These are phyloP conservation scores for Chalaropsis thielavioides DNA, from an alignment of 2,329 filamentous ascomycete genomes.

Conservation along the genomic window DNA sequence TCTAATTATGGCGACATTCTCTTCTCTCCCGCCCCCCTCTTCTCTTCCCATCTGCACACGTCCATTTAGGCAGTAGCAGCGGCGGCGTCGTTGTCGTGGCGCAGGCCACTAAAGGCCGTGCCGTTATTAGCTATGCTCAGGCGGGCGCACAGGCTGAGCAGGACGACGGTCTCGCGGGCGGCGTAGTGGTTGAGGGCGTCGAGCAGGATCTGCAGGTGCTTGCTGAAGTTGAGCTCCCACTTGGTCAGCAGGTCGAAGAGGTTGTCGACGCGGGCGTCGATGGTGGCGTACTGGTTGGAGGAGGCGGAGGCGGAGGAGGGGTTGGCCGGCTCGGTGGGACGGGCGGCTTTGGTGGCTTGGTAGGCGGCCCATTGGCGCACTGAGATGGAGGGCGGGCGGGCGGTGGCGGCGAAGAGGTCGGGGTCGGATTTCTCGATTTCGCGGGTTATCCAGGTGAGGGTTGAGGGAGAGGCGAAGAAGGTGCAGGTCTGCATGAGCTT, in stretches of 20 bases:
- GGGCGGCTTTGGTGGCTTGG: conserved; percentile 34
- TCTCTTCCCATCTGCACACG: too few species aligned
- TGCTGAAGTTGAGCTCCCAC: conserved; percentile 85
- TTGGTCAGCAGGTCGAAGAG: conserved; percentile 77
- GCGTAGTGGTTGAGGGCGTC: conserved; percentile 95
- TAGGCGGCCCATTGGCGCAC: conserved; percentile 46
- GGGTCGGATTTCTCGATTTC: conserved; percentile 75
- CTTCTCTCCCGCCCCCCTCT: too few species aligned
- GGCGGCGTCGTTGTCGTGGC: conserved; percentile 36
- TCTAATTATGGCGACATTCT: too few species aligned
- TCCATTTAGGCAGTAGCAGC: too few species aligned
- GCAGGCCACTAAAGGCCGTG: conserved; percentile 46
- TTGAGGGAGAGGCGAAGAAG: conserved; percentile 61
- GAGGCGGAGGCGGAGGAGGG: conserved; percentile 26
- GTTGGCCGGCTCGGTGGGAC: conserved; percentile 25
- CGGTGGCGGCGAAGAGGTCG: conserved; percentile 45
- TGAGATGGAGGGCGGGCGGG: conserved; percentile 45
- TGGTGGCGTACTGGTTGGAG: conserved; percentile 26
- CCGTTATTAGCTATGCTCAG: conserved; percentile 71
- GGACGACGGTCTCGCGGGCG: conserved; percentile 88
- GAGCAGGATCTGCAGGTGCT: conserved; percentile 83
- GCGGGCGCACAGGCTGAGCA: conserved; percentile 73
- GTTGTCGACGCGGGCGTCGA: conserved; percentile 48
- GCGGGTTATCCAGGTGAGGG: conserved; percentile 72
- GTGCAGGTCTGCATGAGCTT: conserved; percentile 94